Evolutionary conservation across 108 stramenopile genomes (phyloP), one percentile per base, ranked within the genome.

Genomic region (Stephanodiscus minutulus): DNA sequence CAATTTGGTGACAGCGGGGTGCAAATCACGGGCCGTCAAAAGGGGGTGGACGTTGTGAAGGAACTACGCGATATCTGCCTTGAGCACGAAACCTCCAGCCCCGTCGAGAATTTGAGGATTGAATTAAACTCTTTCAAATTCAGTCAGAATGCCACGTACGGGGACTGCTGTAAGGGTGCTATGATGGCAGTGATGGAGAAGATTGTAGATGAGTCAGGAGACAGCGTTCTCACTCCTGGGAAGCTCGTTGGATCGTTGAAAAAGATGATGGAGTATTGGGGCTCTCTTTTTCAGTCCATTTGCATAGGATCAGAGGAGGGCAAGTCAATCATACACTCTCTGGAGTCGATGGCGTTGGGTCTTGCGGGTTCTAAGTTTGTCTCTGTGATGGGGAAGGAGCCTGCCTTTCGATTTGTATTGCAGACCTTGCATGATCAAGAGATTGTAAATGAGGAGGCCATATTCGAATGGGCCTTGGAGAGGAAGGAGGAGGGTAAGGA

Each of bases 101-200:
- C 91, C 21, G 83, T 95, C 25, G 91, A 92, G 66, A 95, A 95
- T 59, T 78, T 95, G 25, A 75, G 90, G 4, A 95, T 95, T 81
- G 94, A 95, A 82, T 69, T 95, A 64, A 95, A 95, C 59, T 95
- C 94, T 13, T 95, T 88, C 85, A 95, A 95, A 68, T 95, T 95
- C 65, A 88, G 87, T 70, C 94, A 95, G 69, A 95, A 95, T 83
- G 94, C 94, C 17, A 83, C 88, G 11, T 95, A 91, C 64, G 68
- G 73, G 9, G 94, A 95, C 68, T 92, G 91, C 68, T 82, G 85
- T 28, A 89, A 71, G 59, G 91, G 87, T 25, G 86, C 88, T 17
- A 86, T 83, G 21, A 68, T 91, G 83, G 85, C 91, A 5, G 81
- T 92, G 15, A 36, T 91, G 64, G 88, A 91, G 5, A 79, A 74